Conservation (phyloP, 2,329 filamentous ascomycete genomes). For the Bisporella sp. region DNA sequence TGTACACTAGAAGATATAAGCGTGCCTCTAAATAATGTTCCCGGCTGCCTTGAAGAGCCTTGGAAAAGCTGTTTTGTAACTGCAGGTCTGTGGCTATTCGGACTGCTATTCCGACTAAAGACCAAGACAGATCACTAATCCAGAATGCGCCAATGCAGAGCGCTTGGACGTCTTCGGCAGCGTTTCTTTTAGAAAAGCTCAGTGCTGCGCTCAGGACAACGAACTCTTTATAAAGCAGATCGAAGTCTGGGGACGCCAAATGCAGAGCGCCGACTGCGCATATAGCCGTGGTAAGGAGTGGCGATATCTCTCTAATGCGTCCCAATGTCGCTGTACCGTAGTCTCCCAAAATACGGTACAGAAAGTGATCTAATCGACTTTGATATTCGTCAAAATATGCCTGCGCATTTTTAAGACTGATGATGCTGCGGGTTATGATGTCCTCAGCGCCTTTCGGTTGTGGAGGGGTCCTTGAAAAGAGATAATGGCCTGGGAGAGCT, state of each 20-base stretch:
- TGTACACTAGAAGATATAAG: neutral
- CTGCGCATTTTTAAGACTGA: constrained; percentile 37
- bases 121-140: constrained; percentile 23
- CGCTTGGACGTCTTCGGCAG: constrained; percentile 25
- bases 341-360: neutral
- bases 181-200: constrained; percentile 15
- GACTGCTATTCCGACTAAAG: constrained; percentile 32
- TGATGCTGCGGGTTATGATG: constrained; percentile 38
- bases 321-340: constrained; percentile 33
- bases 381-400: constrained; percentile 1
- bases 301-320: constrained; percentile 40
- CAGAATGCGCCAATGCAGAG: constrained; percentile 33
- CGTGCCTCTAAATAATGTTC: neutral
- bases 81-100: constrained; percentile 49
- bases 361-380: neutral
- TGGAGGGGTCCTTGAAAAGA: too few species aligned
- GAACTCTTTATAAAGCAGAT: constrained; percentile 10
- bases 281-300: constrained; percentile 28
- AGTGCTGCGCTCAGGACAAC: constrained; percentile 36
- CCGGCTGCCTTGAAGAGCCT: neutral
- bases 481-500: too few species aligned
- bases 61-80: constrained; percentile 34
- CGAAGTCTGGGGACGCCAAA: constrained; percentile 7
- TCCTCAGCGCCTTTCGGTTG: constrained; percentile 20
- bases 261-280: constrained; percentile 27